Percentiles rank a stretch among this genome's conserved stretches.
Evolutionary conservation across 371 early-diverging fungal species (phyloP).

Genomic region (Mortierella sp.): DNA sequence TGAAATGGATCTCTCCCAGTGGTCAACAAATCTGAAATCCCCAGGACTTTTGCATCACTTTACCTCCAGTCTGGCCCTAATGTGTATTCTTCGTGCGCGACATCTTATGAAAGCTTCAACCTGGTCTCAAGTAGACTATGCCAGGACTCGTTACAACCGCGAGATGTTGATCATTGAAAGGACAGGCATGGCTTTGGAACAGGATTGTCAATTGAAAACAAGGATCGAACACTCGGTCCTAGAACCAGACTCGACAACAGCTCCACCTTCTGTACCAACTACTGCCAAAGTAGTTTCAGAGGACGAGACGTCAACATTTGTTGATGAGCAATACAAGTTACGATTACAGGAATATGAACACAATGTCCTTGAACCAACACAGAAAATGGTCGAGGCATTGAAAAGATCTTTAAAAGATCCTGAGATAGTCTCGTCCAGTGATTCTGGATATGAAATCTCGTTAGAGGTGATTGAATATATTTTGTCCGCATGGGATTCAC

Average conservation of each 20-base stretch:
- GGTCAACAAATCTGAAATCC: neutral
- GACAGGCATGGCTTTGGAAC: slow-evolving; percentile 2
- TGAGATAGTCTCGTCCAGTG: neutral
- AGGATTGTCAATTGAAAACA: slow-evolving; percentile 8
- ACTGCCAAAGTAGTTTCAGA: too few species aligned
- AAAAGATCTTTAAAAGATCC: neutral
- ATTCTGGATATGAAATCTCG: neutral
- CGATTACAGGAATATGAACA: slow-evolving; percentile 17
- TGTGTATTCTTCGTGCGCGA: slow-evolving; percentile 32
- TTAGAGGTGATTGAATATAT: slow-evolving; percentile 27
- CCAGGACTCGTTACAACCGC: slow-evolving; percentile 20
- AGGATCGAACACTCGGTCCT: neutral
- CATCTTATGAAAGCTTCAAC: slow-evolving; percentile 38
- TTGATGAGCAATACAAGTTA: neutral
- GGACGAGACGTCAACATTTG: too few species aligned
- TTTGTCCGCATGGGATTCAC: slow-evolving; percentile 34
- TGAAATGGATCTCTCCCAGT: neutral
- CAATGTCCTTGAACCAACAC: slow-evolving; percentile 26
- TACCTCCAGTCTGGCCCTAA: slow-evolving; percentile 17
- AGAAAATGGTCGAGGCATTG: slow-evolving; percentile 5
- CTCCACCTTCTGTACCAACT: too few species aligned
- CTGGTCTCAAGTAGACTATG: slow-evolving; percentile 34
- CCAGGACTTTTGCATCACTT: neutral
- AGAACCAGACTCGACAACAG: neutral
- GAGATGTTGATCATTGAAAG: slow-evolving; percentile 25